phyloP scores from a whole-genome alignment of 164 flowering plant genomes.

The Nymphaea thermarum region DNA sequence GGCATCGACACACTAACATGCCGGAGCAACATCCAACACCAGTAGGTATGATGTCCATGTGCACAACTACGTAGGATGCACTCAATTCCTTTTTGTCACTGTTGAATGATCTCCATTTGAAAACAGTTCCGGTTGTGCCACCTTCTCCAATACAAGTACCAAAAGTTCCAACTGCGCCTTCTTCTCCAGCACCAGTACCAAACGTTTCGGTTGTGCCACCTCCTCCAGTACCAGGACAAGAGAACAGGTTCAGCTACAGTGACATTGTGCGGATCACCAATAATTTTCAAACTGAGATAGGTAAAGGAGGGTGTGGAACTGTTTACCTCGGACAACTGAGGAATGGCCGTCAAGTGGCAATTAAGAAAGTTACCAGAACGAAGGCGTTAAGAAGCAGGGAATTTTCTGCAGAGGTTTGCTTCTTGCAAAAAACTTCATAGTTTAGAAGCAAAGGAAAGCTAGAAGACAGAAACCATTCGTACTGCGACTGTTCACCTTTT shows the following conservation, averaged over 20 bases:
- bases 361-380: constrained; percentile 11
- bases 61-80: too few relatives aligned
- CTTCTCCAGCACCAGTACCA: too few relatives aligned
- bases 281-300: constrained; percentile 20
- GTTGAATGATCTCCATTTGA: too few relatives aligned
- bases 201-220: too few relatives aligned
- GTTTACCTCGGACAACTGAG: constrained; percentile 23
- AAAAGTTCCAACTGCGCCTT: too few relatives aligned
- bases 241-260: neutral
- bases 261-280: constrained; percentile 4
- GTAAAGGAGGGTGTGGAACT: constrained; percentile 32
- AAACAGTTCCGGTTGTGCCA: too few relatives aligned
- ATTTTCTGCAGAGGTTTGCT: constrained; percentile 27
- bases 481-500: neutral
- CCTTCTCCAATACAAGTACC: too few relatives aligned
- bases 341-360: constrained; percentile 11
- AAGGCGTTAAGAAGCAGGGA: constrained; percentile 13
- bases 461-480: neutral
- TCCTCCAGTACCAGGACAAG: too few relatives aligned
- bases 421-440: neutral
- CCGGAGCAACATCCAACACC: too few relatives aligned
- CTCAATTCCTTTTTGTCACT: too few relatives aligned
- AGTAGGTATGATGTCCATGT: too few relatives aligned
- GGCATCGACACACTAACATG: too few relatives aligned
- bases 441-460: neutral